Evolutionary conservation across 495 filamentous ascomycete species (phyloP), one percentile per base, ranked within the genome.

Genomic region (Penicillium simplicissimum): DNA sequence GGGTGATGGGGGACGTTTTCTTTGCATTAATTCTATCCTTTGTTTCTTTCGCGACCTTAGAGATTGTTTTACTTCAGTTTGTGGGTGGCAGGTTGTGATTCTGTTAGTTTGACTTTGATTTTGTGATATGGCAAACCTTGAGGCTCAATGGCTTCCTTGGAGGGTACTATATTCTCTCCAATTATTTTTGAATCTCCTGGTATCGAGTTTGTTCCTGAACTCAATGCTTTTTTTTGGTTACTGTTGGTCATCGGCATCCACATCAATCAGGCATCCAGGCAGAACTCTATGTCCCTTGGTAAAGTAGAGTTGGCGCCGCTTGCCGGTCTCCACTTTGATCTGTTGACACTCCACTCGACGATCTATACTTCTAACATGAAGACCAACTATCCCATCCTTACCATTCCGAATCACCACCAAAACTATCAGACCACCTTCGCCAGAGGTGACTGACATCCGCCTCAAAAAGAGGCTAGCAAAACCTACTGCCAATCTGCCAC

Each of bases 11-110:
- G 5, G 49, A 6, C 14, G 25, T 59, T 57, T 62, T 42, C 33
- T 55, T 62, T 34, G 45, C 21, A 13, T 40, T 33, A 36, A 13
- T 52, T 17, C 17, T 58, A 49, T 33, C 53, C 40, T 62, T 21
- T 55, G 33, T 33, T 60, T 58, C 47, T 52, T 59, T 52, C 35
- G 57, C 35, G 45, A 35, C 15, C 15, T 25, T 52, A 40, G 47
- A 59, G 31, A 53, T 45, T 59, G 57, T 31, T 53, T 21, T 53
- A 10, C 40, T 31, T 38, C 7, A 15, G 33, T 23, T 35, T 52
- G 8, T 42, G 48, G 57, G 57, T 15, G 57, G 57, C 15, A 19
- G 7, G 14, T 14, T 58, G 21, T 34, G 25, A 25, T 45, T 23
- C 42, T 42, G 2, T 21, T 28, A 10, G 33, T 42, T 55, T 42